Evolutionary conservation across 148 eudicot species (phyloP).

Genomic region (Nyssa sinensis): DNA sequence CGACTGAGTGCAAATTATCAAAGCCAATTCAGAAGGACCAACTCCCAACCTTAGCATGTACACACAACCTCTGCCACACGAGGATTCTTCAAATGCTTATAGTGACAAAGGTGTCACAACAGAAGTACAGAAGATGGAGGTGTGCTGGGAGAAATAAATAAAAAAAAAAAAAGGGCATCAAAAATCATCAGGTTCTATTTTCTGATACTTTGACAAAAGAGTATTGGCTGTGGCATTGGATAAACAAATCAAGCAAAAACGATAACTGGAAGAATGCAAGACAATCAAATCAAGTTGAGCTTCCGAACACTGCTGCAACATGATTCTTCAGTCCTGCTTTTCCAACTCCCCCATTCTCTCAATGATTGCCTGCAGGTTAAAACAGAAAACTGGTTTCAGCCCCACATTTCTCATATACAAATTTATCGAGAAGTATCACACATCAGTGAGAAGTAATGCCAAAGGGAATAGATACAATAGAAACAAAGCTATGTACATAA

Average conservation of each 20-base stretch:
- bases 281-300: background rate
- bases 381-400: background rate
- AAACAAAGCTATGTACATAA: background rate
- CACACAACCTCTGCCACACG: background rate
- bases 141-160: too few species aligned
- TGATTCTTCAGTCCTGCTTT: constrained; percentile 55
- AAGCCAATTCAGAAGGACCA: background rate
- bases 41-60: background rate
- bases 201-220: background rate
- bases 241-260: background rate
- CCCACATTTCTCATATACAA: background rate
- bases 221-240: background rate
- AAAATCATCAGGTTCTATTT: background rate
- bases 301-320: background rate
- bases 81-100: background rate
- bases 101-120: background rate
- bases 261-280: background rate
- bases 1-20: background rate
- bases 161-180: background rate
- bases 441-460: background rate
- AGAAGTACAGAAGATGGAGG: background rate
- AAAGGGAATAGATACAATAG: background rate
- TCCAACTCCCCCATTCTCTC: constrained; percentile 86
- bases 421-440: background rate
- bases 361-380: constrained; percentile 59